Conservation (phyloP, 768 basidiomycete genomes). For the Clavulina sp. region DNA sequence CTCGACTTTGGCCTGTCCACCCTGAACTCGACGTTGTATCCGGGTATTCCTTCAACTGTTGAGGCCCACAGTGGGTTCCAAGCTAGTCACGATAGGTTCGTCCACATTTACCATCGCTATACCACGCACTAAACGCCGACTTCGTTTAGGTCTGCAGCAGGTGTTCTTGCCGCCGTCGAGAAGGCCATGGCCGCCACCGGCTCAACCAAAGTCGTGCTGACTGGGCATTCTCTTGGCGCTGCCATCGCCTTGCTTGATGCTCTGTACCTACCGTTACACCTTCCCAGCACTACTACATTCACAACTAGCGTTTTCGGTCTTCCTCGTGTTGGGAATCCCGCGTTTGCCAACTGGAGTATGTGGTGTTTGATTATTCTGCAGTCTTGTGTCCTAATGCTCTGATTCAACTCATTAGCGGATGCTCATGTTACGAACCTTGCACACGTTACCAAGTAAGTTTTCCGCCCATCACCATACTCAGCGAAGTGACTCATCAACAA, state of each 20-base stretch:
- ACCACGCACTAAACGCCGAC: not conserved
- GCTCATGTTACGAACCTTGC: constrained; percentile 2
- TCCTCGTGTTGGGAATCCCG: constrained; percentile 10
- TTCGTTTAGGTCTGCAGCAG: constrained; percentile 15
- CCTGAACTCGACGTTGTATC: constrained; percentile 34
- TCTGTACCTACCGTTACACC: constrained; percentile 25
- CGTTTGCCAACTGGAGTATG: constrained; percentile 6
- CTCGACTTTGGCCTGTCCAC: constrained; percentile 23
- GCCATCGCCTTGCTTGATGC: constrained; percentile 25
- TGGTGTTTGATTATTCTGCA: not conserved
- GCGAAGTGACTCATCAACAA: not conserved
- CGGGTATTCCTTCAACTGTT: constrained; percentile 29
- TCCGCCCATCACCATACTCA: not conserved
- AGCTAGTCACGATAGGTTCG: not conserved
- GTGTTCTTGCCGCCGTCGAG: constrained; percentile 19
- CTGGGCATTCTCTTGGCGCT: constrained; percentile 25
- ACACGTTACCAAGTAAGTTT: constrained; percentile 22
- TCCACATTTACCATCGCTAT: not conserved
- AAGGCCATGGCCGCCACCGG: constrained; percentile 13
- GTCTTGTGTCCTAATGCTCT: too few species aligned
- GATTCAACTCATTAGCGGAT: constrained; percentile 6
- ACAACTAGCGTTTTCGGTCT: constrained; percentile 21
- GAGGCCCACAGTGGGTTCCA: constrained; percentile 31
- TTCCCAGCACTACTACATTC: constrained; percentile 20
- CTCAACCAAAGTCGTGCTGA: constrained; percentile 16